Evolutionary conservation across 345 rosid genomes (phyloP), one percentile per base, ranked within the genome.

Genomic region (Citrus sp.): DNA sequence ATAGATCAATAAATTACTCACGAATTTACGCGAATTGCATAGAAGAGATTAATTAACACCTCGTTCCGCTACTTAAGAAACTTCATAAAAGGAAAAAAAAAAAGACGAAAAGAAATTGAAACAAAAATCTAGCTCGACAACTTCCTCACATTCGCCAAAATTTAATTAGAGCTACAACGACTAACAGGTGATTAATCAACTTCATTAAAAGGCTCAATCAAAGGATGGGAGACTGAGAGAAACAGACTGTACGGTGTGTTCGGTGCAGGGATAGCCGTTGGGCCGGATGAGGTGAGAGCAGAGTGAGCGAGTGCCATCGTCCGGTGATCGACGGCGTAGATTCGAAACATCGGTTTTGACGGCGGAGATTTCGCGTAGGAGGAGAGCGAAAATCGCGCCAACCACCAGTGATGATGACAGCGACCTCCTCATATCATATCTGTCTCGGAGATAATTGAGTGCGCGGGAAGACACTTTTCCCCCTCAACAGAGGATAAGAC

Each of bases 221-320:
- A 25, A 22, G 8, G 32, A 61, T 42, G 77, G 67, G 65, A 67
- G 24, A 66, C 51, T 42, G 80, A 64, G 77, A 77, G 74, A 59
- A 75, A 72, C 74, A 82, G 79, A 80, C 71, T 59, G 49, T 91
- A 91, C 99, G 51, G 88, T 87, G 92, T 91, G 86, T 69, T 95
- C 97, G 67, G 85, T 74, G 88, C 99, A 93, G 77, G 90, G 83
- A 73, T 92, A 93, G 70, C 97, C 97, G 71, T 88, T 86, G 22
- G 96, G 94, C 27, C 70, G 73, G 49, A 93, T 81, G 79, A 95
- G 88, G 46, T 83, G 89, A 70, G 80, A 77, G 80, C 98, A 93
- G 82, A 93, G 87, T 71, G 91, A 82, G 70, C 8, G 42, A 28
- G 62, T 10, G 32, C 1, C 71, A 24, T 64, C 82, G 62, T 69